Conservation (phyloP, 345 rosid species). For the Viola odorata region DNA sequence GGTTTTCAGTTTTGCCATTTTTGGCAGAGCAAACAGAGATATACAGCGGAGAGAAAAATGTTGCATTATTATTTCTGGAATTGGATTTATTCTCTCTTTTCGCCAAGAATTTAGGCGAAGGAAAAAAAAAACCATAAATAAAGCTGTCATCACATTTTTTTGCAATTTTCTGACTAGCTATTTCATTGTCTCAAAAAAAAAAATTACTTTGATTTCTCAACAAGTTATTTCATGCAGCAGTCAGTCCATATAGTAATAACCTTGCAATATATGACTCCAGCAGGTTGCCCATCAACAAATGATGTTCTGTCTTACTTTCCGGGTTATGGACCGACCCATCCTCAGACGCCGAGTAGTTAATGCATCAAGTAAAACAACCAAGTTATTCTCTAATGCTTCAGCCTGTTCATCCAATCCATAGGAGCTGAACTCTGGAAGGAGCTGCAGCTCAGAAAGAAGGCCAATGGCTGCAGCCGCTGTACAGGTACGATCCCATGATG, state of each 20-base stretch:
- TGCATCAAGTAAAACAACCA: constrained; percentile 60
- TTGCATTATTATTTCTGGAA: too few relatives aligned
- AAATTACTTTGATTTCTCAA: neutral
- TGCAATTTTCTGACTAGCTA: too few relatives aligned
- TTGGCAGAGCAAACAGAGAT: too few relatives aligned
- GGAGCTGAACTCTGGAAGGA: constrained; percentile 47
- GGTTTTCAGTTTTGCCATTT: too few relatives aligned
- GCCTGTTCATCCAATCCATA: constrained; percentile 51
- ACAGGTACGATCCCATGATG: constrained; percentile 96
- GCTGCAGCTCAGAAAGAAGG: constrained; percentile 66
- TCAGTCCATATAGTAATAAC: too few relatives aligned
- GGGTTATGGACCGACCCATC: constrained; percentile 91
- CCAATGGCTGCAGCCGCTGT: constrained; percentile 88
- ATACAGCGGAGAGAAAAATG: too few relatives aligned
- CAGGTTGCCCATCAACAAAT: constrained; percentile 33
- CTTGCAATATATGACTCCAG: neutral
- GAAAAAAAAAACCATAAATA: neutral
- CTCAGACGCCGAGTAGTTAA: constrained; percentile 70
- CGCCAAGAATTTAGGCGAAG: too few relatives aligned
- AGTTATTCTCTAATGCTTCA: constrained; percentile 61
- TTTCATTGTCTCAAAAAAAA: too few relatives aligned
- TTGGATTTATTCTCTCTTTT: too few relatives aligned
- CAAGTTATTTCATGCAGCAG: neutral
- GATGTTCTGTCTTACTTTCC: constrained; percentile 47
- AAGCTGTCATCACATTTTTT: neutral